Percentiles rank a stretch among this genome's conserved stretches.
phyloP scores from a whole-genome alignment of 345 rosid genomes.

The Eucalyptus marginata region DNA sequence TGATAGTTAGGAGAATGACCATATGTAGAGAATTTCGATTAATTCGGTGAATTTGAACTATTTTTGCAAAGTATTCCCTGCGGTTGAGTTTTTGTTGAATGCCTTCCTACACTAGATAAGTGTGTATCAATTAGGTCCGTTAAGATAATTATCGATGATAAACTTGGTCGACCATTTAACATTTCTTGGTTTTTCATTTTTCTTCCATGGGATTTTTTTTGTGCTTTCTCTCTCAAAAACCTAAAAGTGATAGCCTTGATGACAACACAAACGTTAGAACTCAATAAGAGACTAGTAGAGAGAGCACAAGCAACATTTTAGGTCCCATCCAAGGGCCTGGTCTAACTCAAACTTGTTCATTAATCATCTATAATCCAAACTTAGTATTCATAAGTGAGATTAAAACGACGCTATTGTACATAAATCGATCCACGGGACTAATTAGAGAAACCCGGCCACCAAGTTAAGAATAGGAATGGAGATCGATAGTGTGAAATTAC shows the following conservation, averaged over 20 bases:
- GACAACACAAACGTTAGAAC: not conserved
- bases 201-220: accelerated
- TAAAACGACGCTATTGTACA: accelerated
- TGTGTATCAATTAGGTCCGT: accelerated
- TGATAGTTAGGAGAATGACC: not conserved
- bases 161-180: too few species aligned
- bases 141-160: not conserved
- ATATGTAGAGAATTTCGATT: not conserved
- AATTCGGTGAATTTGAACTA: accelerated
- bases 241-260: not conserved
- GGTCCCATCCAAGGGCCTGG: not conserved
- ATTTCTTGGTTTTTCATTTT: too few species aligned
- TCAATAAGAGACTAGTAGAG: not conserved
- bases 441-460: not conserved
- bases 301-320: not conserved
- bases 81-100: not conserved
- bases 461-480: not conserved
- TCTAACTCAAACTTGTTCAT: not conserved
- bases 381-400: accelerated
- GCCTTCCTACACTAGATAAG: not conserved
- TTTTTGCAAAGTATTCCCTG: not conserved
- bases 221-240: not conserved
- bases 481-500: not conserved
- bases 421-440: accelerated
- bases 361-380: not conserved